Evolutionary conservation across 768 basidiomycete genomes (phyloP).

Genomic region (Pholiota conissans): DNA sequence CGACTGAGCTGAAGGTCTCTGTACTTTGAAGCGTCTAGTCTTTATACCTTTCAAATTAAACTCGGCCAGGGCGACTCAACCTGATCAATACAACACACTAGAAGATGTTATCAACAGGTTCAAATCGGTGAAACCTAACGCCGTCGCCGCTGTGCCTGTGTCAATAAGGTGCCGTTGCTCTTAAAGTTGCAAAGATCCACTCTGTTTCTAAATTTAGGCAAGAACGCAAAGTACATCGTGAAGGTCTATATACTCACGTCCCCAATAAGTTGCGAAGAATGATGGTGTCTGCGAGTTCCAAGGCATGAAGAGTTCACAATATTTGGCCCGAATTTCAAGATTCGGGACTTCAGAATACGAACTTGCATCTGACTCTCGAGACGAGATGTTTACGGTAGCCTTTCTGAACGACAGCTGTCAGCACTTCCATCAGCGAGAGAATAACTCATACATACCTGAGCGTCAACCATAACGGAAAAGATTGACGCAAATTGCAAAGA

Average conservation of each 20-base stretch:
- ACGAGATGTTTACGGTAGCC: too few species aligned
- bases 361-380: too few species aligned
- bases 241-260: neutral
- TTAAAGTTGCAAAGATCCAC: neutral
- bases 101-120: neutral
- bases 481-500: too few species aligned
- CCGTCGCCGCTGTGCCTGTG: neutral
- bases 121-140: neutral
- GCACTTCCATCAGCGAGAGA: neutral
- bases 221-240: neutral
- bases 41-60: neutral
- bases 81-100: neutral
- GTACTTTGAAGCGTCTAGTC: too few species aligned
- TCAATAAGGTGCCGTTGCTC: neutral
- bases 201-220: neutral
- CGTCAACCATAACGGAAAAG: neutral
- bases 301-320: too few species aligned
- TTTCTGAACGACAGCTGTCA: neutral
- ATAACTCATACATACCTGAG: neutral
- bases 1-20: neutral
- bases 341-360: too few species aligned
- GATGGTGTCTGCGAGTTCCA: neutral
- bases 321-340: too few species aligned
- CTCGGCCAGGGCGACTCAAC: neutral
- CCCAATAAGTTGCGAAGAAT: neutral